Evolutionary conservation across 768 basidiomycete genomes (phyloP).

Genomic region (Nidula microcarpa): DNA sequence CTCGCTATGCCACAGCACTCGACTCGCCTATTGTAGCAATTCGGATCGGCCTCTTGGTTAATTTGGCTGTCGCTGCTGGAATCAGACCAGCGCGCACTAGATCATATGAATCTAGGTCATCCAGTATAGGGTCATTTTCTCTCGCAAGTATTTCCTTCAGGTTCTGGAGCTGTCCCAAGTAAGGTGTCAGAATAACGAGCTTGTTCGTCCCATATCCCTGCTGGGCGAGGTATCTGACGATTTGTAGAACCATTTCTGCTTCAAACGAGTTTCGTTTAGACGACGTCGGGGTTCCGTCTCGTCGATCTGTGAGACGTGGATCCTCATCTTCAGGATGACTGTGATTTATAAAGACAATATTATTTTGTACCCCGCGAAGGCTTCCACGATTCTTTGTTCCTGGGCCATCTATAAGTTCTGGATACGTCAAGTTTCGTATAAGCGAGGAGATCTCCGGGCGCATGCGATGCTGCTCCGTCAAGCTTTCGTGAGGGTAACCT

Average conservation of each 20-base stretch:
- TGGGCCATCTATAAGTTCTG: conserved; percentile 54
- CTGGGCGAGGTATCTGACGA: conserved; percentile 61
- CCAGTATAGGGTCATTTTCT: conserved; percentile 56
- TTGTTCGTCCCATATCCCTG: conserved; percentile 63
- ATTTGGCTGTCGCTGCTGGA: conserved; percentile 28
- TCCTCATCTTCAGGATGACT: conserved; percentile 49
- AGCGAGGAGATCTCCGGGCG: conserved; percentile 67
- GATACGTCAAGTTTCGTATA: conserved; percentile 62
- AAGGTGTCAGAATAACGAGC: conserved; percentile 66
- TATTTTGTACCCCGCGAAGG: conserved; percentile 51
- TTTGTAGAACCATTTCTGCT: conserved; percentile 61
- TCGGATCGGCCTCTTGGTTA: conserved; percentile 43
- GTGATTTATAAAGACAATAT: conserved; percentile 63
- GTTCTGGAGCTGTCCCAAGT: conserved; percentile 60
- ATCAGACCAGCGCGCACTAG: conserved; percentile 56
- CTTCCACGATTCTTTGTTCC: conserved; percentile 45
- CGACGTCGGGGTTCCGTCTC: conserved; percentile 41
- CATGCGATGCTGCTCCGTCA: conserved; percentile 67
- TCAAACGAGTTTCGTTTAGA: conserved; percentile 65
- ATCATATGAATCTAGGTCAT: conserved; percentile 60
- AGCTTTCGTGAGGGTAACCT: conserved; percentile 58
- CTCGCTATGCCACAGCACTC: neutral
- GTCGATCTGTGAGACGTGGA: conserved; percentile 33
- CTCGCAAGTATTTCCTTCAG: conserved; percentile 41
- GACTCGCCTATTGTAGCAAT: conserved; percentile 62